Conservation (phyloP, 208 protist genomes). For the Novymonas esmeraldas region DNA sequence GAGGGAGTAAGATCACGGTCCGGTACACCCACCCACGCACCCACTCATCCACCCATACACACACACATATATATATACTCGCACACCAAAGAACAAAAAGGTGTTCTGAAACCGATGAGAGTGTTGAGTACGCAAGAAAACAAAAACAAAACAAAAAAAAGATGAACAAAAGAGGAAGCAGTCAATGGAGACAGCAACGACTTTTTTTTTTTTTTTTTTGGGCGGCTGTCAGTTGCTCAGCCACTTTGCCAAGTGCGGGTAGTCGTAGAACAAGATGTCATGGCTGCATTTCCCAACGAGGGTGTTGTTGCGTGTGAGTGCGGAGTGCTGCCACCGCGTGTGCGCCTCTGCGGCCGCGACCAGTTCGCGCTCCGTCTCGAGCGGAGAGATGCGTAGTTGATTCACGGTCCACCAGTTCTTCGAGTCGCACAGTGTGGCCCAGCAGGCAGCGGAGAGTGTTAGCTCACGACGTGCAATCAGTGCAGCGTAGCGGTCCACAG, state of each 20-base stretch:
- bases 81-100: neutral
- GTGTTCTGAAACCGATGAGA: neutral
- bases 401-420: slow-evolving; percentile 27
- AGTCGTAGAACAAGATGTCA: slow-evolving; percentile 19
- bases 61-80: neutral
- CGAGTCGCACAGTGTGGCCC: slow-evolving; percentile 61
- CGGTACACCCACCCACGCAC: neutral
- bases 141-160: no score
- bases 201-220: slow-evolving; percentile 2
- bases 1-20: no score
- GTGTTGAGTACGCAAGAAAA: no score
- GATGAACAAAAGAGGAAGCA: slow-evolving; percentile 3
- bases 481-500: slow-evolving; percentile 68
- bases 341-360: slow-evolving; percentile 59
- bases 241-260: slow-evolving; percentile 25
- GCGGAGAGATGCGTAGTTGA: slow-evolving; percentile 36
- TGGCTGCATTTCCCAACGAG: slow-evolving; percentile 37
- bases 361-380: slow-evolving; percentile 69
- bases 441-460: slow-evolving; percentile 68
- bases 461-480: slow-evolving; percentile 62
- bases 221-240: neutral
- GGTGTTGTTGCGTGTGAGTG: slow-evolving; percentile 16
- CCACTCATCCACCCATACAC: neutral
- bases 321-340: slow-evolving; percentile 26
- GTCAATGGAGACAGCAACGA: neutral